These are phyloP conservation scores for Oxalis stricta DNA, from an alignment of 441 rosid species.

Conservation along the genomic window DNA sequence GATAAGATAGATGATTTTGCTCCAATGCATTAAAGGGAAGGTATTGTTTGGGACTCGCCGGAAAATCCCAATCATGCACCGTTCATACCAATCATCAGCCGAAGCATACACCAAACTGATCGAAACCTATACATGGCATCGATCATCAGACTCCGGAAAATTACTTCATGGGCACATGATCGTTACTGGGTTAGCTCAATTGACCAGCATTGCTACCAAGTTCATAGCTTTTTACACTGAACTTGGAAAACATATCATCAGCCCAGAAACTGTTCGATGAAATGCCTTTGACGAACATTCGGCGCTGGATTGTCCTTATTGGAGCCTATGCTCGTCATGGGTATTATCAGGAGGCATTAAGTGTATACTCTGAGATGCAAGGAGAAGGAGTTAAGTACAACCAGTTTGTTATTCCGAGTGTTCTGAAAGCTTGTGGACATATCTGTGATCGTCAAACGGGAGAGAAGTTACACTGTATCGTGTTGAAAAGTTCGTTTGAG, in stretches of 20 bases:
- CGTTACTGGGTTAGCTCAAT: conserved; percentile 21
- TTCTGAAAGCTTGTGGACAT: conserved; percentile 60
- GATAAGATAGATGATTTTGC: too few relatives aligned
- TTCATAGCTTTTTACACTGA: conserved; percentile 31
- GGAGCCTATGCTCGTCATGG: conserved; percentile 47
- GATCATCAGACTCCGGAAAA: conserved; percentile 21
- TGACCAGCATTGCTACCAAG: conserved; percentile 28
- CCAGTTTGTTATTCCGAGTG: conserved; percentile 51
- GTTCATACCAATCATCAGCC: conserved; percentile 18
- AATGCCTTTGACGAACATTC: conserved; percentile 32
- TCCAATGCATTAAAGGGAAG: too few relatives aligned
- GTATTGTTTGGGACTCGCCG: conserved; percentile 4
- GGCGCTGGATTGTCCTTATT: conserved; percentile 35
- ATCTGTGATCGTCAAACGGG: conserved; percentile 31
- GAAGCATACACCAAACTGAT: conserved; percentile 22
- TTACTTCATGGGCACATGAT: conserved; percentile 45
- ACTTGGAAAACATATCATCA: conserved; percentile 15
- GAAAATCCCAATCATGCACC: conserved; percentile 5
- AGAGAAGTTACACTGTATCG: conserved; percentile 38
- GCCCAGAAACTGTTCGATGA: conserved; percentile 54
- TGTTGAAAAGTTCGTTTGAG: conserved; percentile 30
- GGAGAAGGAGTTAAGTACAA: conserved; percentile 28
- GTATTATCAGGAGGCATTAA: conserved; percentile 31
- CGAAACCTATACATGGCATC: conserved; percentile 20
- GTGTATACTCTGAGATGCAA: conserved; percentile 34